A percentile compares a stretch with the other conserved stretches of the same genome.
Evolutionary conservation across 139 green algal genomes (phyloP).

Genomic region (Closterium sp.): DNA sequence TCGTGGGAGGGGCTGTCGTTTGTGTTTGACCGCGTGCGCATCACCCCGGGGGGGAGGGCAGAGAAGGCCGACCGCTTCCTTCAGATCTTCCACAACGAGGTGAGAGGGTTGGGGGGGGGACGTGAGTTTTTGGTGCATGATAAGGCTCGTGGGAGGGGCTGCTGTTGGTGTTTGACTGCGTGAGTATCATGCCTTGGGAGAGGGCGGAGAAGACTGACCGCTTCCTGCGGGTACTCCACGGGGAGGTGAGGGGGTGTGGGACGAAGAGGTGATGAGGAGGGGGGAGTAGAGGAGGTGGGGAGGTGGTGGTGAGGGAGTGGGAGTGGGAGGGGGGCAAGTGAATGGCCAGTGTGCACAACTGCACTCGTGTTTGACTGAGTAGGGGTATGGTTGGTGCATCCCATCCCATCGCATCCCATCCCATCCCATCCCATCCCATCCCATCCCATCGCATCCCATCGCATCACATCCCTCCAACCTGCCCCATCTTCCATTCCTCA

Average conservation of each 20-base stretch:
- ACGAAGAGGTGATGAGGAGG: too few relatives aligned
- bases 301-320: too few relatives aligned
- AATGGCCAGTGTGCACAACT: too few relatives aligned
- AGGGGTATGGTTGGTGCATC: background rate
- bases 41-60: conserved; percentile 31
- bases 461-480: too few relatives aligned
- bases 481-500: conserved; percentile 47
- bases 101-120: conserved; percentile 10
- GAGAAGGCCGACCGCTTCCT: conserved; percentile 47
- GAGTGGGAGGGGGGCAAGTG: too few relatives aligned
- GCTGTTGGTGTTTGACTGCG: conserved; percentile 84
- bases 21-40: conserved; percentile 86
- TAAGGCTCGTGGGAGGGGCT: conserved; percentile 75
- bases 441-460: too few relatives aligned
- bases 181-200: conserved; percentile 60
- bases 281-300: background rate
- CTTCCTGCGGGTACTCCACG: conserved; percentile 50
- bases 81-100: conserved; percentile 47
- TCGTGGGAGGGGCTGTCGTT: conserved; percentile 76
- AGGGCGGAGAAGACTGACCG: background rate
- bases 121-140: too few relatives aligned
- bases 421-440: background rate
- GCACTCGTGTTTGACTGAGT: too few relatives aligned
- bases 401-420: background rate
- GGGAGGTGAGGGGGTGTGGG: conserved; percentile 29